phyloP scores from a whole-genome alignment of 495 filamentous ascomycete genomes.

The Daldinia childiae region DNA sequence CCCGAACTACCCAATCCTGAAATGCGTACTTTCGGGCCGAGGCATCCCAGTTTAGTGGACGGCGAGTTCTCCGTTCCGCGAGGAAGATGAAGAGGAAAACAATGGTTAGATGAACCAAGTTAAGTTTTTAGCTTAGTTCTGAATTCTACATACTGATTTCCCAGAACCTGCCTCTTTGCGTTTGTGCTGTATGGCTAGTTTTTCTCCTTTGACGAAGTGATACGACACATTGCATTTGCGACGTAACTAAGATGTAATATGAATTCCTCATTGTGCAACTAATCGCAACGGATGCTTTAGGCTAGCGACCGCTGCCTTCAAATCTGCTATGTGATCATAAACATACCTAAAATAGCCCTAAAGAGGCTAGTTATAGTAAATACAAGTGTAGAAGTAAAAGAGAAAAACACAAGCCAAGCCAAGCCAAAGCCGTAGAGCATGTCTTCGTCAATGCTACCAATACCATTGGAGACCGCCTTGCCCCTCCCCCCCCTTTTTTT shows the following conservation, averaged over 20 bases:
- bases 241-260: background rate
- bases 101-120: slow-evolving; percentile 24
- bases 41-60: slow-evolving; percentile 15
- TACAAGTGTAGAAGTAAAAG: background rate
- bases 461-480: background rate
- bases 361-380: background rate
- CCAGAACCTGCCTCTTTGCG: background rate
- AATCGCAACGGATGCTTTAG: background rate
- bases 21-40: slow-evolving; percentile 1
- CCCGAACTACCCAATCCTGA: slow-evolving; percentile 6
- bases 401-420: background rate
- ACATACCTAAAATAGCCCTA: background rate
- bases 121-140: slow-evolving; percentile 32
- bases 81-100: slow-evolving; percentile 13
- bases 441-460: background rate
- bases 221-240: background rate
- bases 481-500: background rate
- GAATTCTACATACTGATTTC: slow-evolving; percentile 35
- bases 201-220: background rate
- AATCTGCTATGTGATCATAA: background rate
- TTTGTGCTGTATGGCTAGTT: background rate
- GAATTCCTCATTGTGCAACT: background rate
- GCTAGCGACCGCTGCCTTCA: background rate
- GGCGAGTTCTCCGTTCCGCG: slow-evolving; percentile 8
- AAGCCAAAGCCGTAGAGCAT: background rate